phyloP scores from a whole-genome alignment of 2,329 filamentous ascomycete genomes.

The Botrytis sinoallii region DNA sequence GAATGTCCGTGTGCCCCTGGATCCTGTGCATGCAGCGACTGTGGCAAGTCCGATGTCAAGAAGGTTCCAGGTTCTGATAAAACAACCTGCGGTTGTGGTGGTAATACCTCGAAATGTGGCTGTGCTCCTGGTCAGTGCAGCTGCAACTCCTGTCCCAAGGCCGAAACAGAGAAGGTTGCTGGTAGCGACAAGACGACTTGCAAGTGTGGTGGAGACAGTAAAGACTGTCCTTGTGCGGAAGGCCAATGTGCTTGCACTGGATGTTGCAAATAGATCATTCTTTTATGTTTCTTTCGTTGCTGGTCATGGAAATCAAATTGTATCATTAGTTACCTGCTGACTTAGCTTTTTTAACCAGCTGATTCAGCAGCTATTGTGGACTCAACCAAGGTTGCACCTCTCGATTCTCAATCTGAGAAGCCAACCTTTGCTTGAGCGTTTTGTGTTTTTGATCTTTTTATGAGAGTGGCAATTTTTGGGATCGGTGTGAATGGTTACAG shows the following conservation, averaged over 20 bases:
- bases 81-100: conserved; percentile 43
- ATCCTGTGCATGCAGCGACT: conserved; percentile 46
- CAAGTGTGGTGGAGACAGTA: conserved; percentile 38
- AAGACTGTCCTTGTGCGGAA: conserved; percentile 37
- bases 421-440: conserved; percentile 26
- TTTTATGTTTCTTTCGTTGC: conserved; percentile 19
- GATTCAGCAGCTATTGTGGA: conserved; percentile 29
- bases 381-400: conserved; percentile 33
- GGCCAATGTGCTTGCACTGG: conserved; percentile 35
- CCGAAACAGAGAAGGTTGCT: conserved; percentile 40
- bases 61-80: conserved; percentile 40
- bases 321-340: conserved; percentile 30
- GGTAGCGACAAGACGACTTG: conserved; percentile 41
- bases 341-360: conserved; percentile 26
- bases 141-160: conserved; percentile 40
- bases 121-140: conserved; percentile 42
- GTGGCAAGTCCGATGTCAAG: conserved; percentile 46
- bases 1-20: conserved; percentile 46
- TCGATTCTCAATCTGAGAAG: conserved; percentile 32
- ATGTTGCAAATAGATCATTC: conserved; percentile 28
- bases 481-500: conserved; percentile 6
- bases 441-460: conserved; percentile 11
- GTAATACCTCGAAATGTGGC: conserved; percentile 38
- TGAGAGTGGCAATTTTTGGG: not conserved
- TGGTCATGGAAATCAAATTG: conserved; percentile 15